Evolutionary conservation across 371 early-diverging fungal species (phyloP), one percentile per base, ranked within the genome.

Genomic region (Capillidium heterosporum): DNA sequence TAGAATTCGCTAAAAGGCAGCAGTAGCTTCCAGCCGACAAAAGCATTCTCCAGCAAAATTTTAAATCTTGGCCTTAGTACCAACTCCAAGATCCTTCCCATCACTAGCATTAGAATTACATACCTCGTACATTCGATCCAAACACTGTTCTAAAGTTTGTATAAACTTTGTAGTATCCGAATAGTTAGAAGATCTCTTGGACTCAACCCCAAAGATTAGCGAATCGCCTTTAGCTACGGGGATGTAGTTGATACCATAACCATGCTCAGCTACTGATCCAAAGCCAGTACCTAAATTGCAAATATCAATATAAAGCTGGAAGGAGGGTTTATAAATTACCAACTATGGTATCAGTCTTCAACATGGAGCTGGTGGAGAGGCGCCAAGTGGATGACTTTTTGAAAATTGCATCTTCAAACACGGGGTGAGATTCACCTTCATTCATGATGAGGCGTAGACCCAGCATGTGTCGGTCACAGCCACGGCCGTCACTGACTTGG

Each of bases 161-260:
- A 65, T 69, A 60, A 85, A 76, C n/a, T 57, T 62, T 23, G 49
- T 59, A 0, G 81, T 71, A 28, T 70, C 59, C 0, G 73, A 68
- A 2, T 68, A 68, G 48, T 67, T 70, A 41, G 65, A 57, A 0
- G 65, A 69, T 24, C 67, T 61, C 63, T 92, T 93, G 57, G 75
- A 76, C 61, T 91, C 91, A 40, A 85, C 76, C 29, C 87, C 87
- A 68, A 87, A 84, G 58, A 81, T 87, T 52, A 91, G 71, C 10
- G 72, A 42, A 24, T 68, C 65, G 1, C 74, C 71, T 17, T 74
- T 78, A 1, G 87, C 71, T 62, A 80, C 74, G 17, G 60, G 29
- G 24, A 56, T 46, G 66, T 94, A 94, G 69, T 91, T 92, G 63
- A 87, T 81, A 31, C 91, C 93, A 61, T 90, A 94, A 0, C 89